Evolutionary conservation across 129 eudicot species (phyloP).

Genomic region (Pulicaria dysenterica): DNA sequence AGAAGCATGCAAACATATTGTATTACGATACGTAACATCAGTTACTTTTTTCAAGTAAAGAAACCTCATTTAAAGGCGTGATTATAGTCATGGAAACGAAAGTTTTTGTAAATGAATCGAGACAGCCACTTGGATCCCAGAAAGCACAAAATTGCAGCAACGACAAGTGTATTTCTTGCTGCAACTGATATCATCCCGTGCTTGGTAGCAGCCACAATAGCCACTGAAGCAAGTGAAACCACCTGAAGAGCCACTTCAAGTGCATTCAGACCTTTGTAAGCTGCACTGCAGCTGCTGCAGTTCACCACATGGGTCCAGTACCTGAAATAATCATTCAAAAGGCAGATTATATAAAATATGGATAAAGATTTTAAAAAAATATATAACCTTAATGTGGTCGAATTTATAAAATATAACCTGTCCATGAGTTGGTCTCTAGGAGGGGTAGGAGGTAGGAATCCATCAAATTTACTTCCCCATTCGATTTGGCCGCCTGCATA

Average conservation of each 20-base stretch:
- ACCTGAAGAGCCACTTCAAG: slow-evolving; percentile 40
- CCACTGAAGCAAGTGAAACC: slow-evolving; percentile 42
- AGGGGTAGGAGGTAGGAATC: slow-evolving; percentile 68
- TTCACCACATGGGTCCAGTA: slow-evolving; percentile 55
- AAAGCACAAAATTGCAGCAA: slow-evolving; percentile 42
- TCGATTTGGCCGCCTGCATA: slow-evolving; percentile 62
- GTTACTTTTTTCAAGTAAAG: not conserved
- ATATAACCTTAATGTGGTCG: not conserved
- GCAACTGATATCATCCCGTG: slow-evolving; percentile 35
- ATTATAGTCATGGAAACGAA: slow-evolving; percentile 54
- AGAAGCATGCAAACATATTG: too few species aligned
- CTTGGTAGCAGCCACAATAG: slow-evolving; percentile 46
- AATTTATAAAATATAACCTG: slow-evolving; percentile 40
- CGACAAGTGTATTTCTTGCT: slow-evolving; percentile 36
- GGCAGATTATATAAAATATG: not conserved
- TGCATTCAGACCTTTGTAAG: slow-evolving; percentile 41
- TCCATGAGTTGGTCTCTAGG: slow-evolving; percentile 74
- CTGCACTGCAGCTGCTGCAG: slow-evolving; percentile 56
- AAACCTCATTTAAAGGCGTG: slow-evolving; percentile 38
- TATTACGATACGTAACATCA: too few species aligned
- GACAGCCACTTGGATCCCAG: slow-evolving; percentile 64
- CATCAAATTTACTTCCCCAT: slow-evolving; percentile 56
- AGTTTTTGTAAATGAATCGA: slow-evolving; percentile 56
- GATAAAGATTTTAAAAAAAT: too few species aligned
- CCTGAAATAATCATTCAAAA: slow-evolving; percentile 31